Percentiles rank a stretch among this genome's conserved stretches.
Evolutionary conservation across 2,329 filamentous ascomycete genomes (phyloP).

Genomic region (Neofusicoccum laricinum): DNA sequence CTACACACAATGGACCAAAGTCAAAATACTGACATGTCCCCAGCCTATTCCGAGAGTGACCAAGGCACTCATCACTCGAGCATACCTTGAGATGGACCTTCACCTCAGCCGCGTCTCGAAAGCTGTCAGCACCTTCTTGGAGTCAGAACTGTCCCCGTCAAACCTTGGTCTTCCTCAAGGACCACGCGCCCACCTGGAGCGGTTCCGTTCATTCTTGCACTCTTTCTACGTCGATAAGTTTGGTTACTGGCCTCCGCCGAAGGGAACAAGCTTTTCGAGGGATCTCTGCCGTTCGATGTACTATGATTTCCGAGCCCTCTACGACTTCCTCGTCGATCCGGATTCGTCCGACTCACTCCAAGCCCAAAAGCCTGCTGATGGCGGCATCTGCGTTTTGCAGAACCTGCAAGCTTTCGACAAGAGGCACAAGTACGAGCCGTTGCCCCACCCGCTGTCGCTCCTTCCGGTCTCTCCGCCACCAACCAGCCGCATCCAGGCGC

Average conservation of each 20-base stretch:
- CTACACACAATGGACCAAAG: background rate
- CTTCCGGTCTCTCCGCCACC: conserved; percentile 50
- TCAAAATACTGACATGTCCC: background rate
- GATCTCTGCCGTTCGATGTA: conserved; percentile 60
- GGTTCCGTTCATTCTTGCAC: conserved; percentile 67
- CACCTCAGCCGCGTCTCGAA: conserved; percentile 56
- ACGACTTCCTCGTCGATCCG: conserved; percentile 67
- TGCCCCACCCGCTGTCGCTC: conserved; percentile 66
- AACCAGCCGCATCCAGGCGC: conserved; percentile 27
- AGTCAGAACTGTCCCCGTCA: conserved; percentile 65
- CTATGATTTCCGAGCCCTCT: conserved; percentile 67
- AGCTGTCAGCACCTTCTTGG: conserved; percentile 62
- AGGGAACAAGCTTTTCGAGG: conserved; percentile 54
- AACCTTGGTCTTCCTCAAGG: conserved; percentile 62
- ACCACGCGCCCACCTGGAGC: conserved; percentile 65
- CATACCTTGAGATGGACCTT: conserved; percentile 63
- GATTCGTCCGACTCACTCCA: conserved; percentile 49
- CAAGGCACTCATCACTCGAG: conserved; percentile 62
- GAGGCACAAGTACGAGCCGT: conserved; percentile 56
- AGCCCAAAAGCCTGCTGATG: conserved; percentile 56
- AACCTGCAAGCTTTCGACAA: conserved; percentile 65
- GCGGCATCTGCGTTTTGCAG: conserved; percentile 69
- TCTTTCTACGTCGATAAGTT: conserved; percentile 65
- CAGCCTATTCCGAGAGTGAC: conserved; percentile 49
- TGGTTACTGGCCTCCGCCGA: conserved; percentile 68